Percentiles rank a stretch among this genome's conserved stretches.
These are phyloP conservation scores for Aristolochia fimbriata DNA, from an alignment of 164 flowering plant species.

Conservation along the genomic window DNA sequence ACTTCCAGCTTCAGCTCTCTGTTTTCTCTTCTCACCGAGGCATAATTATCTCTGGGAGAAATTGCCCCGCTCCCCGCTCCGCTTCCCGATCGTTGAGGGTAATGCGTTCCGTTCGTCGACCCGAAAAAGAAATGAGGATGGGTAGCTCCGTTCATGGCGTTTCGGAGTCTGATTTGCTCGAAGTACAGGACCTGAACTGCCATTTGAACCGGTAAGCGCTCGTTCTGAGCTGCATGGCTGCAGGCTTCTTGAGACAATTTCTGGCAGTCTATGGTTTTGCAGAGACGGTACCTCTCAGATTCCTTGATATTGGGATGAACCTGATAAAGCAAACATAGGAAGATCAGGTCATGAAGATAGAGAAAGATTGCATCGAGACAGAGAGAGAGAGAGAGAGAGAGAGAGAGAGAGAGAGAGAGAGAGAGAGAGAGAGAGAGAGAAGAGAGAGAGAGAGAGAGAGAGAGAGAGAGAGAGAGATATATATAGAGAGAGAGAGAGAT, in stretches of 20 bases:
- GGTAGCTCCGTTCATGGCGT: slow-evolving; percentile 70
- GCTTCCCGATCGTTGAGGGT: slow-evolving; percentile 71
- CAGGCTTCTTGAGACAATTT: slow-evolving; percentile 96
- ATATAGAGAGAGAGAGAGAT: no score
- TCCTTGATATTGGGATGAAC: slow-evolving; percentile 88
- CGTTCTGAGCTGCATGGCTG: slow-evolving; percentile 98
- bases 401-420: no score
- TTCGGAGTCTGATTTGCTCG: slow-evolving; percentile 82
- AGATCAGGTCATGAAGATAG: neutral
- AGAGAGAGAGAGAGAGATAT: no score
- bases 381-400: no score
- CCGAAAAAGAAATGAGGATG: slow-evolving; percentile 79
- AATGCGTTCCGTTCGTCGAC: slow-evolving; percentile 32
- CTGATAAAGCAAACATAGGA: slow-evolving; percentile 21
- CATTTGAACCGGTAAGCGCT: slow-evolving; percentile 85
- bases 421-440: no score
- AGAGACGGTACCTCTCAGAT: slow-evolving; percentile 67
- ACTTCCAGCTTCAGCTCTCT: slow-evolving; percentile 93
- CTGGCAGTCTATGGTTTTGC: slow-evolving; percentile 85
- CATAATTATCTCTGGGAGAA: slow-evolving; percentile 94
- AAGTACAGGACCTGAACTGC: slow-evolving; percentile 93
- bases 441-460: no score
- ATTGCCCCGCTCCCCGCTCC: slow-evolving; percentile 93
- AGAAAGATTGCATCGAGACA: no score
- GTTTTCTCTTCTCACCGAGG: slow-evolving; percentile 94